Evolutionary conservation across 73 alveolate species (phyloP).

Genomic region (Halteria grandinella): DNA sequence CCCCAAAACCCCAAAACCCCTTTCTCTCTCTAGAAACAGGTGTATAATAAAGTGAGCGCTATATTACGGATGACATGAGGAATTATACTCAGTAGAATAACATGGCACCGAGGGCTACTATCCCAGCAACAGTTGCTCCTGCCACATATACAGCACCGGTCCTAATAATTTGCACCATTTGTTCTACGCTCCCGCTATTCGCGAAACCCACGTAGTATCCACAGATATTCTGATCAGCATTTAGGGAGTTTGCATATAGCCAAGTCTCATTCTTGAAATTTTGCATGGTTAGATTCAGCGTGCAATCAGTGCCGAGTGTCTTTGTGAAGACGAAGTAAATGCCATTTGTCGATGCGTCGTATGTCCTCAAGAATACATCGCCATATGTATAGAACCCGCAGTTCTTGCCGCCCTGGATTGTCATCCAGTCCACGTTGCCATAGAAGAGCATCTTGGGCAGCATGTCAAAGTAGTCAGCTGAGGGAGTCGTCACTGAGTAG

Average conservation of each 20-base stretch:
- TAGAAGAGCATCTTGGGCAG: conserved; percentile 12
- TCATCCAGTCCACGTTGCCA: conserved; percentile 20
- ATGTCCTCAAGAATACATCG: conserved; percentile 28
- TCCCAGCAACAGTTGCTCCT: no score
- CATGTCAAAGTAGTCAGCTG: conserved; percentile 3
- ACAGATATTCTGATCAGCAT: conserved; percentile 20
- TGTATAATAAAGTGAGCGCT: no score
- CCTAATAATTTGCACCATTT: conserved; percentile 7
- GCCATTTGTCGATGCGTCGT: not conserved
- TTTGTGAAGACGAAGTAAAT: not conserved
- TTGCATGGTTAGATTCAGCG: not conserved
- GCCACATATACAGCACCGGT: conserved; percentile 38
- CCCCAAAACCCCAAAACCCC: no score
- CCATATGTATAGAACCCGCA: conserved; percentile 46
- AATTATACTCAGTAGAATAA: no score
- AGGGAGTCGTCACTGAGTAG: conserved; percentile 17
- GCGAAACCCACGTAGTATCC: conserved; percentile 48
- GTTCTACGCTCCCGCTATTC: not conserved
- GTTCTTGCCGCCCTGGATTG: not conserved
- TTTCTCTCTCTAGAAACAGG: no score
- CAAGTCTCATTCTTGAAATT: conserved; percentile 14
- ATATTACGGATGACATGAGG: no score
- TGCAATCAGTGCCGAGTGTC: conserved; percentile 3
- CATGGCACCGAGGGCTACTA: no score
- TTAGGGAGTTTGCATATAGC: conserved; percentile 17